phyloP scores from a whole-genome alignment of 202 grass and related monocot genomes.

The Dendrocalamus latiflorus region DNA sequence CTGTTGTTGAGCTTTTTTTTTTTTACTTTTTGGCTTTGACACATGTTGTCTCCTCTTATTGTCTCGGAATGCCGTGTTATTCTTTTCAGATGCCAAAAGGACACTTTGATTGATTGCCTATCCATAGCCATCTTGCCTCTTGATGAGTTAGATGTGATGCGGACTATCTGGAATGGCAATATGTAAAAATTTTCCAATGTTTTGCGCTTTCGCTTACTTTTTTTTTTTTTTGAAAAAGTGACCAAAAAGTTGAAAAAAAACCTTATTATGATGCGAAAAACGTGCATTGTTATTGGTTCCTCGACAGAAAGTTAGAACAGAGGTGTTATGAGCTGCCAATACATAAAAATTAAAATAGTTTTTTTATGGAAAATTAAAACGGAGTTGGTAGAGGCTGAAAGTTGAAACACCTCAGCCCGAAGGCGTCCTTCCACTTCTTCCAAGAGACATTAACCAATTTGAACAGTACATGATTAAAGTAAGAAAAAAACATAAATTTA shows the following conservation, averaged over 20 bases:
- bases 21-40: not conserved
- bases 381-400: not conserved
- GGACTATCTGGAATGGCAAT: not conserved
- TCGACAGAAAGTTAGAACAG: not conserved
- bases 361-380: not conserved
- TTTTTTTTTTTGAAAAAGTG: not conserved
- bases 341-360: not conserved
- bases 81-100: constrained; percentile 15
- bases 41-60: constrained; percentile 29
- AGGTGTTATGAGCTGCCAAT: not conserved
- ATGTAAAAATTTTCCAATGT: not conserved
- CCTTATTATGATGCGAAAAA: not conserved
- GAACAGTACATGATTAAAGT: not conserved
- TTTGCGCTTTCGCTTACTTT: not conserved
- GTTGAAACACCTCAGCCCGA: not conserved
- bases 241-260: not conserved
- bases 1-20: not conserved
- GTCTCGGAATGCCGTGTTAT: not conserved
- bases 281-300: not conserved
- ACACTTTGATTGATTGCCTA: not conserved
- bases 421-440: constrained; percentile 9
- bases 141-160: not conserved
- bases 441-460: not conserved
- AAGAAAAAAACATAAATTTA: not conserved
- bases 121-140: not conserved